Conservation (phyloP, 768 basidiomycete genomes). For the Collybia mongolica region DNA sequence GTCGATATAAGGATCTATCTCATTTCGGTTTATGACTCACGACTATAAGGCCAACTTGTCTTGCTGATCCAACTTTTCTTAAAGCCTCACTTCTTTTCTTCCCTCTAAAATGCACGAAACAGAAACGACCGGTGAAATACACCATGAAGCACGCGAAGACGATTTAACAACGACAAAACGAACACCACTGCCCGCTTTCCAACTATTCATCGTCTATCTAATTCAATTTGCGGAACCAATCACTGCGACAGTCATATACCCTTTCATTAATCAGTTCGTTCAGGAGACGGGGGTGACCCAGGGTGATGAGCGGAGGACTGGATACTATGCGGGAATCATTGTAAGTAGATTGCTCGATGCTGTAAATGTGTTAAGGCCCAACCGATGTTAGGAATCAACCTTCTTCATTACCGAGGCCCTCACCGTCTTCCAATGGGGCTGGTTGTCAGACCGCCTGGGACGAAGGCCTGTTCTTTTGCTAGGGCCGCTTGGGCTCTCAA, state of each 20-base stretch:
- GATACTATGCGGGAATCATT: conserved; percentile 49
- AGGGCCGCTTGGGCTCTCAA: conserved; percentile 37
- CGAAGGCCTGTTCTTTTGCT: conserved; percentile 41
- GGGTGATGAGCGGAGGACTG: conserved; percentile 42
- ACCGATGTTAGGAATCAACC: conserved; percentile 25
- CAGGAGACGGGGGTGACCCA: conserved; percentile 41
- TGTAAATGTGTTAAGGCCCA: neutral
- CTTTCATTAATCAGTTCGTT: conserved; percentile 45
- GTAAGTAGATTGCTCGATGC: conserved; percentile 22
- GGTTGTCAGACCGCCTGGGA: conserved; percentile 41
- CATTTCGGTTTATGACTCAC: no score
- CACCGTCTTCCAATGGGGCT: conserved; percentile 44
- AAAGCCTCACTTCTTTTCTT: no score
- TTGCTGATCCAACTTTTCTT: no score
- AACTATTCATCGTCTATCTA: conserved; percentile 34
- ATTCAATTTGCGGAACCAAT: conserved; percentile 45
- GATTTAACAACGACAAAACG: conserved; percentile 8
- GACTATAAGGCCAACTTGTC: no score
- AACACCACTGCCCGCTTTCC: conserved; percentile 39
- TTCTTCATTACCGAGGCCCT: conserved; percentile 39
- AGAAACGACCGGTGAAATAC: no score
- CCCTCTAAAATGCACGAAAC: no score
- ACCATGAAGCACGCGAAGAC: neutral
- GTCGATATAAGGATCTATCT: no score
- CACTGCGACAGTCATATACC: conserved; percentile 42